Percentiles rank a stretch among this genome's conserved stretches.
Evolutionary conservation across 2,329 filamentous ascomycete genomes (phyloP).

Genomic region (Aspergillus sclerotialis): DNA sequence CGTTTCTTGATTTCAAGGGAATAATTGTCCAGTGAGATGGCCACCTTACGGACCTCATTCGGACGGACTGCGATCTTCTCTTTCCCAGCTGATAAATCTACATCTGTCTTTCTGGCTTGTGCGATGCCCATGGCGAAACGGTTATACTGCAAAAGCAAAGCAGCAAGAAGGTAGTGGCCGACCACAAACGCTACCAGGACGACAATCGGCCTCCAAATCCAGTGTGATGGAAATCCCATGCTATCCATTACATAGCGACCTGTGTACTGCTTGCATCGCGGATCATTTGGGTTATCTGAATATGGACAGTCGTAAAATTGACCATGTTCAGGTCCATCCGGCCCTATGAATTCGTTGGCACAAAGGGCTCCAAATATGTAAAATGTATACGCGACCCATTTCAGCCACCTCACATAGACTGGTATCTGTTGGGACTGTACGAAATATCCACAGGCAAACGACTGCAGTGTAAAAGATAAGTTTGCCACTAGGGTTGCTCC

Average conservation of each 20-base stretch:
- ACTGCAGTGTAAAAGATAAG: constrained; percentile 65
- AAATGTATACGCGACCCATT: constrained; percentile 38
- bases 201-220: constrained; percentile 61
- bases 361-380: constrained; percentile 66
- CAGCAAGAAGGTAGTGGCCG: constrained; percentile 57
- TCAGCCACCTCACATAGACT: constrained; percentile 71
- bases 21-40: constrained; percentile 59
- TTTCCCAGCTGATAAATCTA: constrained; percentile 62
- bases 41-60: constrained; percentile 53
- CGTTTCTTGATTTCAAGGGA: constrained; percentile 59
- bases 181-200: constrained; percentile 55
- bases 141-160: constrained; percentile 56
- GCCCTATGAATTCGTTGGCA: constrained; percentile 60
- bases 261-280: constrained; percentile 61
- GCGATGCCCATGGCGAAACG: constrained; percentile 65
- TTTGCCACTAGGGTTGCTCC: constrained; percentile 67
- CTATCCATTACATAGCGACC: constrained; percentile 63
- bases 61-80: constrained; percentile 58
- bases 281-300: constrained; percentile 54
- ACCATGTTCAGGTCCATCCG: constrained; percentile 36
- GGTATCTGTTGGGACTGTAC: constrained; percentile 67
- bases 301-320: constrained; percentile 68
- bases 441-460: constrained; percentile 69
- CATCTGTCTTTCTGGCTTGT: constrained; percentile 50
- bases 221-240: constrained; percentile 60